Evolutionary conservation across 1,284 basidiomycete genomes (phyloP), one percentile per base, ranked within the genome.

Genomic region (Apiotrichum veenhuisii): DNA sequence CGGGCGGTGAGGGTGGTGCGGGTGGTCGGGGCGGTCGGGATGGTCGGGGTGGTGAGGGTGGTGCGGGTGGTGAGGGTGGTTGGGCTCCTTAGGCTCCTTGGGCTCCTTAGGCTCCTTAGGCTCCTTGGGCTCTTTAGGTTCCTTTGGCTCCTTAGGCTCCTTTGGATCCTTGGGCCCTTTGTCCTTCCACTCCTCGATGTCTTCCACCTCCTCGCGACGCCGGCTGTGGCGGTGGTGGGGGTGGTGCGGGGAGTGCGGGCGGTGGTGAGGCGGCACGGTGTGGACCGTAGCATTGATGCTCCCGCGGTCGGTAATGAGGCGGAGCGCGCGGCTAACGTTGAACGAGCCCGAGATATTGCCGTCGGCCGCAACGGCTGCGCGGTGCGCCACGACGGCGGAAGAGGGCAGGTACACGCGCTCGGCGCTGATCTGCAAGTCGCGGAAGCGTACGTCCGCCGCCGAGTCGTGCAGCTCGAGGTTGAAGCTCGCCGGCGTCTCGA

Each of bases 261-360:
- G 30, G 30, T 43, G 55, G 20, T 58, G 55, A 42, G 43, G 54
- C 36, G 56, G 61, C 3, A 60, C 12, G 14, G 69, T 68, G 40
- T 57, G 48, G 26, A 73, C 61, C 12, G 56, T 58, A 2, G 68
- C 69, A 20, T 67, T 50, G 43, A 73, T 69, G 48, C 68, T 57
- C 18, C 69, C 69, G 20, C 64, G 63, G 23, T 67, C 43, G 3
- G 71, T 66, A 41, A 55, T 45, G 37, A 73, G 54, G 9, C 60
- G 40, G 43, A 71, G 27, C 7, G 38, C 40, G 25, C 53, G 53
- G 10, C 64, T 56, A 44, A 73, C 69, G 52, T 70, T 70, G 62
- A 64, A 73, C 4, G 52, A 62, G 17, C 71, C 71, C 1, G 41
- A 54, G 34, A 73, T 60, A 37, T 52, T 43, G 12, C 67, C 66